Base-by-base conservation (phyloP, 805 yeast species). In the Nakazawaea holstii region DNA sequence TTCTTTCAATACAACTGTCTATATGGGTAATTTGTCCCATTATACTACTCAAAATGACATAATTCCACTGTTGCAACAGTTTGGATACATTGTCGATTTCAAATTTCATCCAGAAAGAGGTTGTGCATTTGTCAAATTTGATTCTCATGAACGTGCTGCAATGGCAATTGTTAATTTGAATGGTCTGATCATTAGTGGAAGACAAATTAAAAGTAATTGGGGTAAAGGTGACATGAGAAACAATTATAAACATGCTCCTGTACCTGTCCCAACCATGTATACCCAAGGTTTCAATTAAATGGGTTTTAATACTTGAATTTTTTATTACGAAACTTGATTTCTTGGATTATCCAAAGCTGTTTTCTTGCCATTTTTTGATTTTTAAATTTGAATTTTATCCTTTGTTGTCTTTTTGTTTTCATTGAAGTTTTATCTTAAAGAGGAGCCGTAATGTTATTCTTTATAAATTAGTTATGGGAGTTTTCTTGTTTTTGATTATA, bases 71-170 rank as follows among this genome's bases (percentile, higher is more conserved):
- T 67, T 88, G 52, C 91, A 82, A 60, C 82, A 77, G 55, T 87
- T 88, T 61, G 97, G 96, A 6, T 87, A 72, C 64, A 84, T 89
- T 59, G 82, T 86, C 49, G 94, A 86, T 55, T 79, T 89, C 60
- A 84, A 85, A 63, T 77, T 85, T 57, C 84, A 84, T 54, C 84
- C 89, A 8, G 95, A 88, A 48, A 78, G 78, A 53, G 94, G 92
- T 5, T 89, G 92, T 68, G 95, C 96, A 9, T 90, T 89, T 69
- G 92, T 87, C 52, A 84, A 84, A 64, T 88, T 82, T 60, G 95
- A 86, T 58, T 74, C 87, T 38, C 96, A 89, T 64, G 95, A 89
- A 58, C 73, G 88, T 51, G 96, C 96, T 5, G 95, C 96, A 2
- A 70, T 87, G 58, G 95, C 95, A 41, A 88, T 89, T 58, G 84